A percentile compares a stretch with the other conserved stretches of the same genome.
Evolutionary conservation across 2,329 filamentous ascomycete species (phyloP).

Genomic region (Penicillium hesseltinei): DNA sequence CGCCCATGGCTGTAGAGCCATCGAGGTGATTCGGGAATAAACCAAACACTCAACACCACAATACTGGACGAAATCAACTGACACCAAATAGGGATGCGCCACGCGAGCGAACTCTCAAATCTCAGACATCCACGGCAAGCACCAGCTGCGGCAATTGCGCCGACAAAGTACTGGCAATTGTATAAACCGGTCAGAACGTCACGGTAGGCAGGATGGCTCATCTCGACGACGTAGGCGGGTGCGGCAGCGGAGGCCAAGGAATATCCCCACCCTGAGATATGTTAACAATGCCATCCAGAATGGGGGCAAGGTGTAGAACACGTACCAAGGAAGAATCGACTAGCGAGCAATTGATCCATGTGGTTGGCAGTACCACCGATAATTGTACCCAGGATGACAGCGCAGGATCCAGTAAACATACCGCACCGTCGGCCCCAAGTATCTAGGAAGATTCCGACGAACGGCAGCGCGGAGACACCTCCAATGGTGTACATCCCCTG

Average conservation of each 20-base stretch:
- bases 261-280: conserved; percentile 51
- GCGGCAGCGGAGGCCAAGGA: conserved; percentile 59
- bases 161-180: conserved; percentile 52
- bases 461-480: conserved; percentile 22
- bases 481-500: conserved; percentile 15
- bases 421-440: conserved; percentile 48
- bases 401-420: conserved; percentile 37
- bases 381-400: conserved; percentile 40
- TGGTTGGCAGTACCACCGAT: conserved; percentile 47
- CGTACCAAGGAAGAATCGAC: conserved; percentile 51
- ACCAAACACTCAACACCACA: conserved; percentile 47
- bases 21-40: conserved; percentile 61
- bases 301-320: neutral
- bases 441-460: conserved; percentile 48
- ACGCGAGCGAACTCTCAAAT: conserved; percentile 47
- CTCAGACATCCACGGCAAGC: conserved; percentile 50
- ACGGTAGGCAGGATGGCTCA: conserved; percentile 62
- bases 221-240: conserved; percentile 63
- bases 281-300: neutral
- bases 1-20: conserved; percentile 61
- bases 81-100: conserved; percentile 60
- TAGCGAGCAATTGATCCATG: conserved; percentile 53
- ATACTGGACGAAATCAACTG: conserved; percentile 49
- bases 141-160: conserved; percentile 55
- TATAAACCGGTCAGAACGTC: conserved; percentile 61